Percentiles rank a stretch among this genome's conserved stretches.
These are phyloP conservation scores for Gnaphalium uliginosum DNA, from an alignment of 129 eudicot species.

Conservation along the genomic window DNA sequence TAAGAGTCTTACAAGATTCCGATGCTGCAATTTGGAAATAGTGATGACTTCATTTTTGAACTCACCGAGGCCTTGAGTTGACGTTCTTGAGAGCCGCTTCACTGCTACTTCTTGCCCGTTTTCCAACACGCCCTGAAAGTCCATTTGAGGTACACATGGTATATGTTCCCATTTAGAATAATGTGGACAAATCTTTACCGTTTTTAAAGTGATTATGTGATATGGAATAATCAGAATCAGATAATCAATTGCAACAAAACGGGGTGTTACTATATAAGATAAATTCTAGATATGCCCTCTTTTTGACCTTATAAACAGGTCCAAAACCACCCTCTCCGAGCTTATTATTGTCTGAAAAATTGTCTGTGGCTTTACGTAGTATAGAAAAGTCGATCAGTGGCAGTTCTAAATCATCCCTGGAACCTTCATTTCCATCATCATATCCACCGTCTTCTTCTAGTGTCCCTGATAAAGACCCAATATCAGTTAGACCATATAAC, in stretches of 20 bases:
- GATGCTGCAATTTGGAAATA: slow-evolving; percentile 57
- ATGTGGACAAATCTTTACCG: background rate
- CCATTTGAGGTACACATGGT: slow-evolving; percentile 10
- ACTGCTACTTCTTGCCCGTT: slow-evolving; percentile 53
- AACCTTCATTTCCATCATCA: background rate
- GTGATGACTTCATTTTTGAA: slow-evolving; percentile 59
- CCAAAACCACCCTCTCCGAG: slow-evolving; percentile 61
- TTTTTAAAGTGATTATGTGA: background rate
- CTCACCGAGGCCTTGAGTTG: slow-evolving; percentile 57
- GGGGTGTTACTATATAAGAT: too few species aligned
- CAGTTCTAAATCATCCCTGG: slow-evolving; percentile 41
- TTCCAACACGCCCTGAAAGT: slow-evolving; percentile 37
- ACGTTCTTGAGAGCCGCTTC: slow-evolving; percentile 48
- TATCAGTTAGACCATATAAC: slow-evolving; percentile 12
- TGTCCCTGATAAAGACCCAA: slow-evolving; percentile 22
- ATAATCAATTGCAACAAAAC: background rate
- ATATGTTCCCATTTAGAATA: background rate
- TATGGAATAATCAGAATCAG: background rate
- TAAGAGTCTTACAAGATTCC: slow-evolving; percentile 51
- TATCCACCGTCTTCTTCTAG: slow-evolving; percentile 19
- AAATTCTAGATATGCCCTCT: background rate
- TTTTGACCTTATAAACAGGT: slow-evolving; percentile 45
- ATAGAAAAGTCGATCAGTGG: slow-evolving; percentile 33
- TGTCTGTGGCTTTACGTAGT: slow-evolving; percentile 35
- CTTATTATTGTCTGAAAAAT: slow-evolving; percentile 40